These are phyloP conservation scores for Neodidymelliopsis sp. DNA, from an alignment of 2,329 filamentous ascomycete species.

Conservation along the genomic window DNA sequence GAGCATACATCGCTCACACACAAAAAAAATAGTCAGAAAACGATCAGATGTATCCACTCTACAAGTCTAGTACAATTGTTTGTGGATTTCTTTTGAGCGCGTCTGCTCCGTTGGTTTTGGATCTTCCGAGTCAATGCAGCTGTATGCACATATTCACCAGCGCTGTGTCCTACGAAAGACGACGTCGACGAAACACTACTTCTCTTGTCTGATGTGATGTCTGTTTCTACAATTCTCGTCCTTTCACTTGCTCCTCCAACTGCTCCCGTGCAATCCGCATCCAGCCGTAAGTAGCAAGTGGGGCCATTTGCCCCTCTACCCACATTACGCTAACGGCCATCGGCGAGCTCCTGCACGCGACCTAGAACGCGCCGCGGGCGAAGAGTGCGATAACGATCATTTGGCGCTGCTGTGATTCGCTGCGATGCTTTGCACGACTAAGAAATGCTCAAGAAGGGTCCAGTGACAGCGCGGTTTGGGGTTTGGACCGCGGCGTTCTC, in stretches of 20 bases:
- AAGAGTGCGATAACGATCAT: constrained; percentile 19
- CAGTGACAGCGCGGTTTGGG: constrained; percentile 9
- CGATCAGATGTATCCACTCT: no score
- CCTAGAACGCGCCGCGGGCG: constrained; percentile 15
- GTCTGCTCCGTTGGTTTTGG: no score
- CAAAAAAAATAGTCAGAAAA: no score
- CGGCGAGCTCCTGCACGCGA: constrained; percentile 37
- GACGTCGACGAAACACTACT: no score
- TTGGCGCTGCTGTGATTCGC: constrained; percentile 27
- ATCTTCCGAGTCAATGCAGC: no score
- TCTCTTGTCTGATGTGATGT: no score
- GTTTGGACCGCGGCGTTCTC: constrained; percentile 14
- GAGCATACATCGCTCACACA: not conserved
- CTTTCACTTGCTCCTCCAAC: not conserved
- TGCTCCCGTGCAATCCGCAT: constrained; percentile 5
- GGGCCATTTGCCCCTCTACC: constrained; percentile 15
- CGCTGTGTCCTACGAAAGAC: no score
- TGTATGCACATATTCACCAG: no score
- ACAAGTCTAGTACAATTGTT: no score
- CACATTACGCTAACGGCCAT: constrained; percentile 27
- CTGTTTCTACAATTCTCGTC: no score
- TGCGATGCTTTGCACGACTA: constrained; percentile 10
- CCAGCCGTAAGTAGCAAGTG: constrained; percentile 9
- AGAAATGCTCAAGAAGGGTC: constrained; percentile 6
- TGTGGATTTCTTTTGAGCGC: no score